phyloP scores from a whole-genome alignment of 1,284 basidiomycete genomes.

The Porogramme epimiltina region DNA sequence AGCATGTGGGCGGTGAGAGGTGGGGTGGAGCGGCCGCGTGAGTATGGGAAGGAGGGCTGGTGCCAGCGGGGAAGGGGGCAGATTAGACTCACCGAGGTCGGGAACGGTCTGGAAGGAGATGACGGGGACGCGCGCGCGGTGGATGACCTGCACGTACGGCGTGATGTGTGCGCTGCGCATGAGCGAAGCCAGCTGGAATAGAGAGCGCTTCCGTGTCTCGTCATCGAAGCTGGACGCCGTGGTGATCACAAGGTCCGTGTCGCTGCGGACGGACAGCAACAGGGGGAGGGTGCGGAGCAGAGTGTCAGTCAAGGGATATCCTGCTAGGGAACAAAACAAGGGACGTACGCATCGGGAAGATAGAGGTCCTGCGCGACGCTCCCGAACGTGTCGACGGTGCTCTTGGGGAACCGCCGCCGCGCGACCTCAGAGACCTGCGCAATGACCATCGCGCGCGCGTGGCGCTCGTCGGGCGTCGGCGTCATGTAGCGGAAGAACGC shows the following conservation, averaged over 20 bases:
- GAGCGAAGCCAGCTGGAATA: slow-evolving; percentile 30
- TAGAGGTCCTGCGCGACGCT: slow-evolving; percentile 32
- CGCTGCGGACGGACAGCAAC: slow-evolving; percentile 23
- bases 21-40: background rate
- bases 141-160: slow-evolving; percentile 49
- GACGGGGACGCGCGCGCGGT: slow-evolving; percentile 58
- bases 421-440: slow-evolving; percentile 25
- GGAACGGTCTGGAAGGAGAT: slow-evolving; percentile 55
- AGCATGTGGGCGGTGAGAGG: background rate
- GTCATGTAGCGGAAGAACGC: slow-evolving; percentile 30
- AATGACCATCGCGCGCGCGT: slow-evolving; percentile 27
- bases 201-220: slow-evolving; percentile 22
- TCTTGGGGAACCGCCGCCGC: slow-evolving; percentile 22
- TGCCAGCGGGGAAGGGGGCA: too few species aligned
- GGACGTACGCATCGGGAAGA: slow-evolving; percentile 32
- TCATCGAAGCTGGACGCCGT: slow-evolving; percentile 22
- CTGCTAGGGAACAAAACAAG: background rate
- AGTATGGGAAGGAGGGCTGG: too few species aligned
- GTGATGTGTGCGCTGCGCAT: slow-evolving; percentile 32
- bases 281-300: background rate
- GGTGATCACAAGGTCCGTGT: slow-evolving; percentile 38
- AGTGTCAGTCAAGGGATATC: background rate
- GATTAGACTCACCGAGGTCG: slow-evolving; percentile 39
- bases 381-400: slow-evolving; percentile 29
- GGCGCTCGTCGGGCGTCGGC: slow-evolving; percentile 29